phyloP scores from a whole-genome alignment of 495 filamentous ascomycete genomes.

The Penicillium ochrochloron region DNA sequence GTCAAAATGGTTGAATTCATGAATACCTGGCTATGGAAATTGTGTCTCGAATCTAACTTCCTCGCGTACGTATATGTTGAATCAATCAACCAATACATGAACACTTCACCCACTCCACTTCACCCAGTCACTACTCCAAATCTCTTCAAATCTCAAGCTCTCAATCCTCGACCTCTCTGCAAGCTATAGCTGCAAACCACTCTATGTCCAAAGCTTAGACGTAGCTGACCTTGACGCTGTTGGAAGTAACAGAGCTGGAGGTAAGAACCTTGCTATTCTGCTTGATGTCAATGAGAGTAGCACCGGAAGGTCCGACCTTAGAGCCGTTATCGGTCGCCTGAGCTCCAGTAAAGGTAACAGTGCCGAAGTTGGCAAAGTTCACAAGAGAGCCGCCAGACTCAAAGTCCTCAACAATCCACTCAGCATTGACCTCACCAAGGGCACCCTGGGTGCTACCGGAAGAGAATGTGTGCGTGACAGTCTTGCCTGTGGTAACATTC shows the following conservation, averaged over 20 bases:
- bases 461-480: conserved; percentile 52
- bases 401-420: conserved; percentile 69
- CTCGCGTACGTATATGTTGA: neutral
- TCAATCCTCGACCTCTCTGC: neutral
- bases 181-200: neutral
- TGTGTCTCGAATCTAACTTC: too few species aligned
- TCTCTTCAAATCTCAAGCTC: neutral
- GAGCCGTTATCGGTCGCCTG: conserved; percentile 35
- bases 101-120: neutral
- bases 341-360: conserved; percentile 51
- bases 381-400: conserved; percentile 47
- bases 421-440: conserved; percentile 50
- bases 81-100: neutral
- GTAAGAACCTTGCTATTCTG: conserved; percentile 51
- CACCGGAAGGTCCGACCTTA: conserved; percentile 40
- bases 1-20: too few species aligned
- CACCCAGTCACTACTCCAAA: neutral
- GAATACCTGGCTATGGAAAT: too few species aligned
- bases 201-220: conserved; percentile 10
- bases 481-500: conserved; percentile 54
- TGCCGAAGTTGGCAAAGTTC: conserved; percentile 57
- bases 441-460: conserved; percentile 26
- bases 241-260: conserved; percentile 40
- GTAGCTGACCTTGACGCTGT: conserved; percentile 36
- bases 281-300: conserved; percentile 53